These are phyloP conservation scores for Coleophoma cylindrospora DNA, from an alignment of 2,329 filamentous ascomycete species.

Conservation along the genomic window DNA sequence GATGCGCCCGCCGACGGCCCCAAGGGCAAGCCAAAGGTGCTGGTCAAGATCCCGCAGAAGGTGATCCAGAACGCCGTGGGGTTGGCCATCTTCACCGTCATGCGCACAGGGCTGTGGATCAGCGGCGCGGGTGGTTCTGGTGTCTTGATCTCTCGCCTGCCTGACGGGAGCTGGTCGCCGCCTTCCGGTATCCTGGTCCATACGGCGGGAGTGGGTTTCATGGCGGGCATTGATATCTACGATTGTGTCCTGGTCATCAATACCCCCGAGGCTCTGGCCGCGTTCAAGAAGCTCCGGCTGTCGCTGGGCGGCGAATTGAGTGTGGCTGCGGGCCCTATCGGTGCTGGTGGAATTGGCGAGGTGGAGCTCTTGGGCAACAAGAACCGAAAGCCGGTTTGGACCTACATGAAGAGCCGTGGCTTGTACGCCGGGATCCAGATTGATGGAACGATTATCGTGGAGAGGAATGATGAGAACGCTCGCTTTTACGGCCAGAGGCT, in stretches of 20 bases:
- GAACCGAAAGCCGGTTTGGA: conserved; percentile 66
- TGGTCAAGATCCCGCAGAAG: conserved; percentile 69
- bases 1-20: conserved; percentile 38
- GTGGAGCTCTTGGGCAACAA: conserved; percentile 37
- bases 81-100: conserved; percentile 89
- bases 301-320: conserved; percentile 79
- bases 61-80: conserved; percentile 88
- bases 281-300: conserved; percentile 73
- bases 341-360: conserved; percentile 55
- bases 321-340: conserved; percentile 70
- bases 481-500: conserved; percentile 70
- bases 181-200: conserved; percentile 88
- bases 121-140: conserved; percentile 89
- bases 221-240: conserved; percentile 90
- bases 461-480: conserved; percentile 79
- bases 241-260: conserved; percentile 94
- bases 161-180: conserved; percentile 85
- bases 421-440: conserved; percentile 82
- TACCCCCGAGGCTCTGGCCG: conserved; percentile 73
- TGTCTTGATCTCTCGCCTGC: conserved; percentile 63
- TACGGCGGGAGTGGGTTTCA: conserved; percentile 81
- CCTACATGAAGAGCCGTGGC: conserved; percentile 82
- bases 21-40: conserved; percentile 36
- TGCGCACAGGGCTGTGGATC: conserved; percentile 89
- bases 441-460: conserved; percentile 82